Conservation (phyloP, 2,329 filamentous ascomycete genomes). For the Aspergillus sp. region DNA sequence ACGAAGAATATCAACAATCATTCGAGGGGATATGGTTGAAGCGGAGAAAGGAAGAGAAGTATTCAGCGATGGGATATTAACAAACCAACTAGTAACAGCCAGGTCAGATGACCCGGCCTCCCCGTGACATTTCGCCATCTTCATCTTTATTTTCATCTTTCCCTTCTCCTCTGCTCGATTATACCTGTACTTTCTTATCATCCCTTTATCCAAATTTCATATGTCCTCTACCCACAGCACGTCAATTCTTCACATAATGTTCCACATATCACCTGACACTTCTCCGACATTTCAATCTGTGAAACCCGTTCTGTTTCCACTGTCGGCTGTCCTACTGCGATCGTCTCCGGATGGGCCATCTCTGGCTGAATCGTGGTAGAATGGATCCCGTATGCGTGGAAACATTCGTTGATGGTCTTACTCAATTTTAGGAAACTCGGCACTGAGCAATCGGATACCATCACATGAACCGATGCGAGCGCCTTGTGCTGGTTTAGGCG, state of each 20-base stretch:
- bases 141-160: neutral
- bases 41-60: neutral
- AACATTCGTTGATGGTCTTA: conserved; percentile 65
- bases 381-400: conserved; percentile 74
- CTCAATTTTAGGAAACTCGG: conserved; percentile 62
- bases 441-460: conserved; percentile 61
- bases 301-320: neutral
- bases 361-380: conserved; percentile 72
- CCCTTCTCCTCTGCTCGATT: neutral
- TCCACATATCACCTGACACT: conserved; percentile 58
- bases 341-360: conserved; percentile 30
- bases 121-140: neutral
- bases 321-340: conserved; percentile 10
- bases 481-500: conserved; percentile 69
- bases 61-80: neutral
- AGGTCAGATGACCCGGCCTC: neutral
- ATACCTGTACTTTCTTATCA: neutral
- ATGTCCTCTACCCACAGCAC: conserved; percentile 48
- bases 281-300: conserved; percentile 28
- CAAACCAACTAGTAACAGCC: neutral
- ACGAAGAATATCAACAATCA: neutral
- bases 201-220: neutral
- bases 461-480: conserved; percentile 69
- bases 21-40: neutral
- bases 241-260: conserved; percentile 54